Percentiles rank a stretch among this genome's conserved stretches.
phyloP scores from a whole-genome alignment of 805 yeast species.

The Sugiyamaella valdiviana region DNA sequence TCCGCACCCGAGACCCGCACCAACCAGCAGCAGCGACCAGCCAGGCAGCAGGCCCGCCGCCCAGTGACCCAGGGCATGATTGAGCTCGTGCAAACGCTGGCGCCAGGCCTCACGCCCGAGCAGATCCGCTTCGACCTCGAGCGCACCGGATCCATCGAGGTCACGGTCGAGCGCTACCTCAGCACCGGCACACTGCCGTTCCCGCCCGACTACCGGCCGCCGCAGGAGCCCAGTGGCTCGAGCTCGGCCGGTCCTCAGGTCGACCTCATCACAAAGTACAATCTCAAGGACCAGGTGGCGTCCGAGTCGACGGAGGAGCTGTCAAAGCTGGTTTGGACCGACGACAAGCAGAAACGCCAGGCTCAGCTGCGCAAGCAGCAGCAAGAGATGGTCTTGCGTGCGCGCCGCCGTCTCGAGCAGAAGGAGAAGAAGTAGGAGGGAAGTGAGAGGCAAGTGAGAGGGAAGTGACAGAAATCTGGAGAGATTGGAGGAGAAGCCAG shows the following conservation, averaged over 20 bases:
- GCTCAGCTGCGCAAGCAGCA: constrained; percentile 43
- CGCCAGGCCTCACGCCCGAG: constrained; percentile 60
- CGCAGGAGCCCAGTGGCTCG: constrained; percentile 10
- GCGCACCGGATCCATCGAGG: constrained; percentile 63
- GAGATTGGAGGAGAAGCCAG: no score
- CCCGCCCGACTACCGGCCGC: constrained; percentile 17
- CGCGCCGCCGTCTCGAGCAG: constrained; percentile 47
- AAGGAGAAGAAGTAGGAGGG: no score
- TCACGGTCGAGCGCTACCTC: constrained; percentile 67
- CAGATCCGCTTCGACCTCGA: constrained; percentile 72
- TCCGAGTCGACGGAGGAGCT: constrained; percentile 7
- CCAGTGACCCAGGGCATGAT: constrained; percentile 52
- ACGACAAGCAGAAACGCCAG: constrained; percentile 40
- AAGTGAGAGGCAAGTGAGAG: no score
- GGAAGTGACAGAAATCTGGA: no score
- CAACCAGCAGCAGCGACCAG: constrained; percentile 4
- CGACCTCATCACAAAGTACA: constrained; percentile 40
- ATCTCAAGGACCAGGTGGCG: constrained; percentile 30
- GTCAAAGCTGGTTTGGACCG: constrained; percentile 35
- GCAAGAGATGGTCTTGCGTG: constrained; percentile 53
- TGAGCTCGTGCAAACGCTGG: constrained; percentile 76
- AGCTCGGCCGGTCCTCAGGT: constrained; percentile 14
- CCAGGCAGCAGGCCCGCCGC: constrained; percentile 16
- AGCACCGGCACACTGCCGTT: constrained; percentile 52
- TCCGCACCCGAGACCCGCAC: background rate